Base-by-base conservation (phyloP, 1,284 basidiomycete genomes). In the Stereum hirsutum region DNA sequence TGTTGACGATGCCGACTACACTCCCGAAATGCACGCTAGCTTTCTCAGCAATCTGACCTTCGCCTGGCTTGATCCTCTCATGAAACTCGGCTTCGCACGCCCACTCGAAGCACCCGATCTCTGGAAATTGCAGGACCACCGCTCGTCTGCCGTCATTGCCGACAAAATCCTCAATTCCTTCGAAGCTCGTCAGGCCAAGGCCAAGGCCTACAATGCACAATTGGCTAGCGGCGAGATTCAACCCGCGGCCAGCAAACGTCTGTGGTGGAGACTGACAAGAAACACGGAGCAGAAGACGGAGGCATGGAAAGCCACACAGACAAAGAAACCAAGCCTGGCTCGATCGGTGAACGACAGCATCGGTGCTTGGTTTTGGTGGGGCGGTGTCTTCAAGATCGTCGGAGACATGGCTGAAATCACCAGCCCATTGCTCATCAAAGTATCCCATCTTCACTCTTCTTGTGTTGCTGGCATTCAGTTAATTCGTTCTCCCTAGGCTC, bases 81-180 rank as follows among this genome's bases (percentile, higher is more conserved):
- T 90, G 59, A 65, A 68, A 8, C 60, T 80, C 6, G 84, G 84
- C 7, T 89, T 86, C 57, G 74, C 78, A 11, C 74, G 90, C 5
- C 84, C 91, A 1, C 70, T 95, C 4, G 83, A 92, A 57, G 78
- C 81, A 0, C 66, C 81, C 0, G 92, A 96, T 61, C 68, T 95
- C 15, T 94, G 84, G 72, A 83, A 78, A 57, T 75, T 94, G 34
- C 79, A 81, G 48, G 72, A 78, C 38, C 65, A 79, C 12, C 75
- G 75, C 17, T 66, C 72, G 4, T 69, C 84, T 0, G 67, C 68
- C 2, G 53, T 65, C 11, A 75, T 92, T 37, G 81, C 86, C 1
- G 64, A 74, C 5, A 65, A 65, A 31, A 83, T 96, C 26, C 63
- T 72, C 21, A 61, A 60, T 1, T 81, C 82, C 1, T 93, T 85